phyloP scores from a whole-genome alignment of 495 filamentous ascomycete genomes.

The Penicillium pulvis region DNA sequence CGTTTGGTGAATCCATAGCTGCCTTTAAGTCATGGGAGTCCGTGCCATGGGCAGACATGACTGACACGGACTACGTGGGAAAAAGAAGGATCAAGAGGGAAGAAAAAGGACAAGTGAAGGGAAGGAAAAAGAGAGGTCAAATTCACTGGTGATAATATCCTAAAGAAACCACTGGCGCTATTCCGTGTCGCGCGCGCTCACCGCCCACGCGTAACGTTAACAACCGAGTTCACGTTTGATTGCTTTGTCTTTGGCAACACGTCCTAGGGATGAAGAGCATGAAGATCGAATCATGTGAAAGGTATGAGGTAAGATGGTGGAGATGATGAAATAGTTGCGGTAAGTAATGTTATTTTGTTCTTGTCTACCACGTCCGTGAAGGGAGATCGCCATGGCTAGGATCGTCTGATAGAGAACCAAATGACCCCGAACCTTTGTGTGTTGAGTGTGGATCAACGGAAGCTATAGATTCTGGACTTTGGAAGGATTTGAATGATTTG shows the following conservation, averaged over 20 bases:
- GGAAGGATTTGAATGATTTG: too few relatives aligned
- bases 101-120: neutral
- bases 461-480: too few relatives aligned
- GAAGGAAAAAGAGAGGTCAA: slow-evolving; percentile 4
- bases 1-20: slow-evolving; percentile 22
- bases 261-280: neutral
- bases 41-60: slow-evolving; percentile 51
- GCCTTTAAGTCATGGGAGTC: slow-evolving; percentile 30
- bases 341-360: too few relatives aligned
- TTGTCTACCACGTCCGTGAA: too few relatives aligned
- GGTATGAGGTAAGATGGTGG: too few relatives aligned
- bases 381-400: too few relatives aligned
- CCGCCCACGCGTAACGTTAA: slow-evolving; percentile 12
- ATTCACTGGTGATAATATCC: slow-evolving; percentile 15
- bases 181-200: slow-evolving; percentile 21
- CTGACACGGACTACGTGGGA: slow-evolving; percentile 40
- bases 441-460: too few relatives aligned
- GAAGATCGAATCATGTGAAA: too few relatives aligned
- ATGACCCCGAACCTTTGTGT: too few relatives aligned
- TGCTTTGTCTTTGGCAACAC: neutral
- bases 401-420: too few relatives aligned
- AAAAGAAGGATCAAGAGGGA: slow-evolving; percentile 7
- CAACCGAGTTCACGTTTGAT: neutral
- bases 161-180: slow-evolving; percentile 5
- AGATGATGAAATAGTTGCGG: too few relatives aligned